phyloP scores from a whole-genome alignment of 2,329 filamentous ascomycete species.

The Zymoseptoria tritici region DNA sequence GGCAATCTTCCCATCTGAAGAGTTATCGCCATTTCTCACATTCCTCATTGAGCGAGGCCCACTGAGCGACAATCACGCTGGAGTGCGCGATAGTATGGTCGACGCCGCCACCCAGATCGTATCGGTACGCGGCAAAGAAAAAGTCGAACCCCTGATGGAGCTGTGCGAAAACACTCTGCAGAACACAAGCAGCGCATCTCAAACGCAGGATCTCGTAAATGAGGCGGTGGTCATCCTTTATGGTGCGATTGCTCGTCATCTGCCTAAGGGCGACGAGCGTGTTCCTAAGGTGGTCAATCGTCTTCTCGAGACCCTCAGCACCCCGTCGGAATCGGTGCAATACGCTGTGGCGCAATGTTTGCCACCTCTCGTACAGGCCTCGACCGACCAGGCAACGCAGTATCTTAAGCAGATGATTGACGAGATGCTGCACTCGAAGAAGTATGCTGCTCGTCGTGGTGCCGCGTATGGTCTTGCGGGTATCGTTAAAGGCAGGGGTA shows the following conservation, averaged over 20 bases:
- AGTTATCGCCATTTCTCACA: constrained; percentile 69
- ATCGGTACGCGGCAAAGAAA: constrained; percentile 67
- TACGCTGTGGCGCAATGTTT: constrained; percentile 93
- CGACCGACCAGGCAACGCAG: constrained; percentile 64
- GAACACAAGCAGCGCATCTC: constrained; percentile 70
- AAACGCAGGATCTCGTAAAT: constrained; percentile 81
- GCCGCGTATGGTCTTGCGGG: constrained; percentile 92
- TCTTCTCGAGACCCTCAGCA: constrained; percentile 78
- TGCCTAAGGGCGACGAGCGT: constrained; percentile 76
- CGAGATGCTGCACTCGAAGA: constrained; percentile 76
- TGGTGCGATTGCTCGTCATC: constrained; percentile 81
- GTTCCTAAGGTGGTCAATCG: constrained; percentile 82
- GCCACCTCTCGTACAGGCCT: constrained; percentile 79
- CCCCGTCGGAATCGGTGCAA: constrained; percentile 92
- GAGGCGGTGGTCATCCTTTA: constrained; percentile 98
- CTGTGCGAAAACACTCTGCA: constrained; percentile 86
- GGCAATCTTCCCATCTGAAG: constrained; percentile 56
- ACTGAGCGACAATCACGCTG: constrained; percentile 70
- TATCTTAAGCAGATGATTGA: constrained; percentile 79
- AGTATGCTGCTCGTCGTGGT: constrained; percentile 85
- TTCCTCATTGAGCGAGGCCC: constrained; percentile 84
- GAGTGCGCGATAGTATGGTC: constrained; percentile 82
- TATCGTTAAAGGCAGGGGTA: constrained; percentile 79
- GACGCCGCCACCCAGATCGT: constrained; percentile 80
- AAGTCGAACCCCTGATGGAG: constrained; percentile 85